Percentiles rank a stretch among this genome's conserved stretches.
Evolutionary conservation across 1,139 yeast genomes (phyloP).

Genomic region (Yarrowia galli): DNA sequence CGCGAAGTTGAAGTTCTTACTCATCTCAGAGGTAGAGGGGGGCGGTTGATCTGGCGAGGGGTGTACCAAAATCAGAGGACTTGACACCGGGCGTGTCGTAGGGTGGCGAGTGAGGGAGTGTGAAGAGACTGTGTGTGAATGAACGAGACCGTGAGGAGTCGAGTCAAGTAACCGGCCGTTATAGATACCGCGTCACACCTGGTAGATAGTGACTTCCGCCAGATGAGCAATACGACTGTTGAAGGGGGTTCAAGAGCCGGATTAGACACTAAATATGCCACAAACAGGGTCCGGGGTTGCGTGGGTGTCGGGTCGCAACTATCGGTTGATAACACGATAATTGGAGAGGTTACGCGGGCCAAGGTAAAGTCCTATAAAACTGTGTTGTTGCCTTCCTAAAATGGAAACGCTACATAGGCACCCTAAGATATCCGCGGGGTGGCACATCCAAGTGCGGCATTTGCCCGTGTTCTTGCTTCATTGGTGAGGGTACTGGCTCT

Average conservation of each 20-base stretch:
- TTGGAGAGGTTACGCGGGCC: conserved; percentile 36
- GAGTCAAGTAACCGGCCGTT: conserved; percentile 28
- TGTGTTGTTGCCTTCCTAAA: conserved; percentile 34
- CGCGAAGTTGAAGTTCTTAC: conserved; percentile 38
- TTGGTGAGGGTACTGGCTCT: too few relatives aligned
- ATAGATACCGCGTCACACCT: conserved; percentile 38
- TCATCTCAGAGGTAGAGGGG: conserved; percentile 9
- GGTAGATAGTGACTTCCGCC: conserved; percentile 39
- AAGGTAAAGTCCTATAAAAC: conserved; percentile 1
- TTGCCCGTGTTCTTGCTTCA: too few relatives aligned
- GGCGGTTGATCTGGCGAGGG: background rate
- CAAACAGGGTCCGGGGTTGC: conserved; percentile 36
- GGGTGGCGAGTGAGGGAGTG: background rate
- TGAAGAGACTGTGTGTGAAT: too few relatives aligned
- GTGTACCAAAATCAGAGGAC: background rate
- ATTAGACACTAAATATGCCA: conserved; percentile 38
- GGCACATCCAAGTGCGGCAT: too few relatives aligned
- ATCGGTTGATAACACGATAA: conserved; percentile 39
- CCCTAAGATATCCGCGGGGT: too few relatives aligned
- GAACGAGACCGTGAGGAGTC: background rate
- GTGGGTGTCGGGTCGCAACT: conserved; percentile 36
- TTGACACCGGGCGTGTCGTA: background rate
- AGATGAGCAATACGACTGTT: conserved; percentile 35
- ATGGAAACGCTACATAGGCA: conserved; percentile 4
- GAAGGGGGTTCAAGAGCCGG: conserved; percentile 22